These are phyloP conservation scores for Candida sanyaensis DNA, from an alignment of 1,139 yeast genomes.

Conservation along the genomic window DNA sequence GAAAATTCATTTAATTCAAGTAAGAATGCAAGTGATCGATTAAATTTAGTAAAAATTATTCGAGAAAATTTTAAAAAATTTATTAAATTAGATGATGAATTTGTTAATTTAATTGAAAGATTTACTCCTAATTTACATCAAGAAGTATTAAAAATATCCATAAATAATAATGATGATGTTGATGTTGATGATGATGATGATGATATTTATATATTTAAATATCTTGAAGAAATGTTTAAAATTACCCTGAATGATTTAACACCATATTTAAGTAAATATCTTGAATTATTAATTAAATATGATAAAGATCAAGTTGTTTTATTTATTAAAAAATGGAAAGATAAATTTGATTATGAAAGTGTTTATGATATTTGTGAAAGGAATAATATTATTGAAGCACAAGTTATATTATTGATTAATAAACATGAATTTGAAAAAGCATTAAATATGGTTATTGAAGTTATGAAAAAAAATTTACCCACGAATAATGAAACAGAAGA, in stretches of 20 bases:
- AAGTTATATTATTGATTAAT: constrained; percentile 21
- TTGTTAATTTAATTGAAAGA: constrained; percentile 38
- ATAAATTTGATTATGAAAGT: constrained; percentile 17
- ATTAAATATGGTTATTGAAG: constrained; percentile 24
- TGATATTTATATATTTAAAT: constrained; percentile 27
- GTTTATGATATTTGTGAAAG: constrained; percentile 23
- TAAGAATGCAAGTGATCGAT: constrained; percentile 29
- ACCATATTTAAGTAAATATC: constrained; percentile 28
- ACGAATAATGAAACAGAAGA: constrained; percentile 13
- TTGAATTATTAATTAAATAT: constrained; percentile 29
- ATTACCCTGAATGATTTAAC: constrained; percentile 8
- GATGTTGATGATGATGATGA: too few relatives aligned
- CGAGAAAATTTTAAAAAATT: constrained; percentile 37
- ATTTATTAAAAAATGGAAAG: constrained; percentile 19
- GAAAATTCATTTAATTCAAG: constrained; percentile 40
- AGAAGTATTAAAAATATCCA: constrained; percentile 24
- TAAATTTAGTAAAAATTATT: constrained; percentile 35
- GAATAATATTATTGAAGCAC: constrained; percentile 28
- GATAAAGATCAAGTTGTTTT: constrained; percentile 19
- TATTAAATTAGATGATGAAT: constrained; percentile 31
- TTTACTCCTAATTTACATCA: constrained; percentile 41
- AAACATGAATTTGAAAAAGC: constrained; percentile 27
- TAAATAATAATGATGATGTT: too few relatives aligned
- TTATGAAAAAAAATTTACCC: constrained; percentile 18
- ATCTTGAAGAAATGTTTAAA: constrained; percentile 26